Percentiles rank a stretch among this genome's conserved stretches.
These are phyloP conservation scores for Mycena maculata DNA, from an alignment of 768 basidiomycete genomes.

Conservation along the genomic window DNA sequence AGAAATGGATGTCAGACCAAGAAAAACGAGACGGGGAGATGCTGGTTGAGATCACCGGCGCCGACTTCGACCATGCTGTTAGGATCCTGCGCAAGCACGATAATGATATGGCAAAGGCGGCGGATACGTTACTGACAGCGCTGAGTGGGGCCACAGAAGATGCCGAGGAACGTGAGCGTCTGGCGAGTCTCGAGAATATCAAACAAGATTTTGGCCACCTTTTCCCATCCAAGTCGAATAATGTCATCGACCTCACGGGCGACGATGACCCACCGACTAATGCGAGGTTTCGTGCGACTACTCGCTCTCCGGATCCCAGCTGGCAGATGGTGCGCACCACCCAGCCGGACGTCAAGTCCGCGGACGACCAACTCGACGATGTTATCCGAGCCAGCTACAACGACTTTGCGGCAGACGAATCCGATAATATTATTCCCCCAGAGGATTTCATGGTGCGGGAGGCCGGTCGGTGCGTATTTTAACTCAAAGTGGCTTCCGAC, in stretches of 20 bases:
- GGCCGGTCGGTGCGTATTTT: constrained; percentile 17
- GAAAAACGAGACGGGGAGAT: not conserved
- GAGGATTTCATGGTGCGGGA: constrained; percentile 20
- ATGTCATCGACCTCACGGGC: constrained; percentile 37
- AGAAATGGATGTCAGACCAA: constrained; percentile 21
- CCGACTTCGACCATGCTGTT: constrained; percentile 12
- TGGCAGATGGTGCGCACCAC: constrained; percentile 29
- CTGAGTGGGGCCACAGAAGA: constrained; percentile 3
- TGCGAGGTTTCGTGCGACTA: constrained; percentile 23
- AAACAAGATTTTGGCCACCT: constrained; percentile 18
- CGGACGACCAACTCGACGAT: constrained; percentile 31
- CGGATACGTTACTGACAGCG: constrained; percentile 13
- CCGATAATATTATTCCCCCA: constrained; percentile 18
- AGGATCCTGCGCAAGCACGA: constrained; percentile 23
- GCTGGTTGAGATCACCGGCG: constrained; percentile 18
- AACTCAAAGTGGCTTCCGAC: not conserved
- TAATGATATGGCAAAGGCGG: constrained; percentile 24
- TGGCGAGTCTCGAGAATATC: constrained; percentile 4
- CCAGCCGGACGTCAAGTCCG: constrained; percentile 7
- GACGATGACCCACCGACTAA: constrained; percentile 16
- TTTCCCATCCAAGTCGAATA: constrained; percentile 3
- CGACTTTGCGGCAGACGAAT: constrained; percentile 28
- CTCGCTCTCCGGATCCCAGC: constrained; percentile 32
- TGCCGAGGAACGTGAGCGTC: not conserved
- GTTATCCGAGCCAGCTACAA: constrained; percentile 27